Evolutionary conservation across 2,329 filamentous ascomycete genomes (phyloP).

Genomic region (Penicillium sp.): DNA sequence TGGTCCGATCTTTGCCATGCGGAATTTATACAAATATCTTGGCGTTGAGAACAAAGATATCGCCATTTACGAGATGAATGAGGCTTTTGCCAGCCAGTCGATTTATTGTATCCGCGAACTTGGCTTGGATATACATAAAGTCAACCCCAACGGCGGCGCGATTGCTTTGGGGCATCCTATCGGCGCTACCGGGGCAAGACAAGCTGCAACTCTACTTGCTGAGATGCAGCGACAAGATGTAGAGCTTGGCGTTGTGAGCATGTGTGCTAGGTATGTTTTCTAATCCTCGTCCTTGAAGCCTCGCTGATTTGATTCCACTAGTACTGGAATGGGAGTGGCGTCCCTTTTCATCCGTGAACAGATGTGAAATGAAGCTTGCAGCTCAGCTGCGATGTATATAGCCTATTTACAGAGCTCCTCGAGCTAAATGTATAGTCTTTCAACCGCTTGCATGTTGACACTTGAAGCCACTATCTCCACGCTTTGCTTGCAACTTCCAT

Average conservation of each 20-base stretch:
- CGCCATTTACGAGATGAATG: constrained; percentile 88
- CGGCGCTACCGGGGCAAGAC: constrained; percentile 77
- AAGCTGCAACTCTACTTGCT: constrained; percentile 68
- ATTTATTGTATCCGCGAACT: constrained; percentile 63
- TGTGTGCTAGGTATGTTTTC: constrained; percentile 63
- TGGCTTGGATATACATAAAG: constrained; percentile 57
- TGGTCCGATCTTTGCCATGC: constrained; percentile 79
- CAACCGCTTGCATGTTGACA: too few relatives aligned
- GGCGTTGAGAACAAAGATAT: constrained; percentile 65
- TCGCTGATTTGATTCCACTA: too few relatives aligned
- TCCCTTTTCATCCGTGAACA: too few relatives aligned
- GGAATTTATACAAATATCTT: constrained; percentile 65
- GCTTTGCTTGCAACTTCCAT: too few relatives aligned
- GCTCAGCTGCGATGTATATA: too few relatives aligned
- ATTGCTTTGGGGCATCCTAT: constrained; percentile 92
- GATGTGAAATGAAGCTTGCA: too few relatives aligned
- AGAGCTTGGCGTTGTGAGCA: constrained; percentile 78
- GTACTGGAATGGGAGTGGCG: too few relatives aligned
- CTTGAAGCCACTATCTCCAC: too few relatives aligned
- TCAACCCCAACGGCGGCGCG: constrained; percentile 89
- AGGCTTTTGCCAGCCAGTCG: constrained; percentile 62
- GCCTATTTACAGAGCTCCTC: too few relatives aligned
- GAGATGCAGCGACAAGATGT: constrained; percentile 61
- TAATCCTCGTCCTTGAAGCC: background rate
- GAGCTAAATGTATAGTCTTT: too few relatives aligned